These are phyloP conservation scores for Paramecium sonneborni DNA, from an alignment of 73 alveolate species.

Conservation along the genomic window DNA sequence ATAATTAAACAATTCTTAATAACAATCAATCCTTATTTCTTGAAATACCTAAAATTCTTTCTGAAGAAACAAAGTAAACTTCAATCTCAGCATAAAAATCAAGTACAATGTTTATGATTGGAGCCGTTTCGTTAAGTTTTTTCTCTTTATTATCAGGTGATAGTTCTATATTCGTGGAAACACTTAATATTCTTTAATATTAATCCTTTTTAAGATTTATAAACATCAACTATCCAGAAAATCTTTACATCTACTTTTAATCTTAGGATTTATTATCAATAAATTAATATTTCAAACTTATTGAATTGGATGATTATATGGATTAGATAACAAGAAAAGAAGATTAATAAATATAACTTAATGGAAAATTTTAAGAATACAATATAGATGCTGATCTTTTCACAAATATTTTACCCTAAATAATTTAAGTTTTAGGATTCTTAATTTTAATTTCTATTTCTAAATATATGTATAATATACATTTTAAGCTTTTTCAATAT, in stretches of 20 bases:
- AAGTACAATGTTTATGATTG: background rate
- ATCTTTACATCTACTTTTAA: background rate
- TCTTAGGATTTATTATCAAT: background rate
- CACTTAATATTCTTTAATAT: background rate
- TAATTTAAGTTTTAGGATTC: background rate
- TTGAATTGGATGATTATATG: background rate
- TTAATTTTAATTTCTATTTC: no score
- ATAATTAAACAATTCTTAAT: background rate
- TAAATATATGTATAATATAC: no score
- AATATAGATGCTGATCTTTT: background rate
- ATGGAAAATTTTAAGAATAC: background rate
- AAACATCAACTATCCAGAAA: background rate
- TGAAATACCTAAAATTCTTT: background rate
- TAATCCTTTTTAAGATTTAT: background rate
- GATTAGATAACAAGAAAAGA: background rate
- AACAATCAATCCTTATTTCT: background rate
- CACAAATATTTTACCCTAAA: background rate
- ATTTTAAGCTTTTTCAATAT: no score
- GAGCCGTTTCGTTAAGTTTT: background rate
- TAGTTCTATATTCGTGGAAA: background rate
- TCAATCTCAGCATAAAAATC: background rate
- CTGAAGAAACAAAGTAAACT: background rate
- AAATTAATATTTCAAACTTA: background rate
- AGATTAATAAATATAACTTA: background rate
- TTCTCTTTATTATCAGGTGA: background rate